Evolutionary conservation across 176 grass and related monocot genomes (phyloP), one percentile per base, ranked within the genome.

Genomic region (Oryza brachyantha): DNA sequence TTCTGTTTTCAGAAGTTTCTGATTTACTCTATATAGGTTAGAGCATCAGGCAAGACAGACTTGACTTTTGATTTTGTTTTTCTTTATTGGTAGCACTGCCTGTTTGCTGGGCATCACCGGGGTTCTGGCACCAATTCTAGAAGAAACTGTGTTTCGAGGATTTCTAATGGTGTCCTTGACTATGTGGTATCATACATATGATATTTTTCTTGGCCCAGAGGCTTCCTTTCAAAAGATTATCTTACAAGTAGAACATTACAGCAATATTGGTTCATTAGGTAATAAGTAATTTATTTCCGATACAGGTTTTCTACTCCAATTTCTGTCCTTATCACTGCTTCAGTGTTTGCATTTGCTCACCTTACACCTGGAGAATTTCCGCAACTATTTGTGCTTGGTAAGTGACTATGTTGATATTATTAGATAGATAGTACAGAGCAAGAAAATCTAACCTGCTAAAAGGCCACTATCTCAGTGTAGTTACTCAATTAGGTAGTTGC

Each of bases 91-190:
- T 76, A 98, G 92, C 76, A 94, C 95, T 79, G 85, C 88, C 43
- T 98, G 75, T 90, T 84, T 98, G 59, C 55, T 98, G 50, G 87
- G 89, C 43, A 84, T 89, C 70, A 98, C 95, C 31, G 95, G 95
- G 60, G 70, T 98, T 91, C 77, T 98, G 59, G 92, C 95, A 2
- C 92, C 95, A 63, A 72, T 94, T 90, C 84, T 98, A 27, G 95
- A 98, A 86, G 95, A 98, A 59, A 94, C 95, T 80, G 69, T 98
- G 31, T 98, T 98, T 88, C 74, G 95, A 80, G 92, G 95, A 76
- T 98, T 98, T 85, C 80, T 98, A 46, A 87, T 98, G 90, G 92
- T 88, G 64, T 90, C 95, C 40, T 81, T 98, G 75, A 93, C 87
- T 78, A 98, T 87, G 83, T 94, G 92, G 92, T 98, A 90, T 32